Evolutionary conservation across 2,329 filamentous ascomycete species (phyloP), one percentile per base, ranked within the genome.

Genomic region (Stachybotrys elegans): DNA sequence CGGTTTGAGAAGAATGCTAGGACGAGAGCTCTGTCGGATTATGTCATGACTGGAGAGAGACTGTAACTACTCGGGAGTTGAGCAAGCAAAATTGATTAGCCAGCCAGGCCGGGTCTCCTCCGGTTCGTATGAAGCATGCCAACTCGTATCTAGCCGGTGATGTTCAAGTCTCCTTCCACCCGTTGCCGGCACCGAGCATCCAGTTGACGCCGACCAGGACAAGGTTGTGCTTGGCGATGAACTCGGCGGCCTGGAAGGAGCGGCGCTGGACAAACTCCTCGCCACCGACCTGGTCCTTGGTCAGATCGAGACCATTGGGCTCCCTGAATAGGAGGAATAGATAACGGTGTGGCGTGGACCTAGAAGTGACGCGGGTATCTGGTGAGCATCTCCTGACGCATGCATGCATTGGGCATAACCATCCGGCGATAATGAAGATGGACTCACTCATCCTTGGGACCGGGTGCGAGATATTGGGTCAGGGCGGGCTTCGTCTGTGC

Each of bases 301-400:
- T 48, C 3, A 72, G 51, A 1, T 51, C 48, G 6, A 69, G 49
- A 5, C 51, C 57, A 3, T 53, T 44, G 1, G 69, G 67, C 48
- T 73, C 68, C 4, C 66, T 57, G 51, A 66, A 73, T 12, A 73
- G 57, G 2, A 73, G 57, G 48, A 73, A 71, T 4, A 73, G 49
- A 48, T 74, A 72, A 8, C 70, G 60, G 41, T 73, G 70, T n/a
- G 71, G 71, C 48, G 67, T 65, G 2, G 70, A 73, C n/a, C 70
- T 73, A 23, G 21, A 23, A 44, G 8, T 17, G 5, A 16, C 7
- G n/a, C n/a, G n/a, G n/a, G n/a, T n/a, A 36, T 16, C 31, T n/a
- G 11, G 14, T 16, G 13, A 23, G 9, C 20, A 32, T 11, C 27
- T 16, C 16, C 31, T 40, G 22, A 29, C 7, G 2, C 11, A 20